Base-by-base conservation (phyloP, 495 filamentous ascomycete species). In the Xylaria nigripes region DNA sequence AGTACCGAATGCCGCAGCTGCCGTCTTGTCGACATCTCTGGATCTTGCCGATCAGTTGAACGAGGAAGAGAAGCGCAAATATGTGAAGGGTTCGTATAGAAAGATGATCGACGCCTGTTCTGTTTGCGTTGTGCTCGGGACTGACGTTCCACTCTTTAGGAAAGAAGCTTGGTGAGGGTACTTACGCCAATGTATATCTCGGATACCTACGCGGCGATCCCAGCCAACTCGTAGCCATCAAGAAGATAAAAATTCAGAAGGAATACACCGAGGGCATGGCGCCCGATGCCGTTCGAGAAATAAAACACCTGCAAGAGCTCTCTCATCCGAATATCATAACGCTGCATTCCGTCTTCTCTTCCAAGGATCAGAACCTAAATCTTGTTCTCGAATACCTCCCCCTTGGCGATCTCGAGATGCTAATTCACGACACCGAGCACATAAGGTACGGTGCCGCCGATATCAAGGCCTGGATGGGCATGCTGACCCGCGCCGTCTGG, bases 401-500 rank as follows among this genome's bases (percentile, higher is more conserved):
- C 1, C 75, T 82, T 1, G 93, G 93, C 45, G 91, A 97, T 71
- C 78, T 99, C 16, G 91, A 97, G 67, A 85, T 86, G 80, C 81
- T 99, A 38, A 96, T 96, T 65, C 86, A 85, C 61, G 89, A 96
- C 66, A 79, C 74, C 18, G 79, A 88, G 43, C 68, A 70, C 23
- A 84, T 96, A 40, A 77, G 81, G 34, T 77, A 77, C 61, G 73
- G 75, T 59, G 68, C 81, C 21, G 87, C 87, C 10, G 92, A 99
- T 67, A 86, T 99, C 63, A 99, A 99, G 65, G 86, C 91, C 22
- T 99, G 94, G 94, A 94, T 96, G 85, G 89, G 86, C 30, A 96
- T 96, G 94, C 81, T 96, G 12, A 76, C 78, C n/a, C 81, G 92
- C 47, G 94, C 89, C 10, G 84, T 96, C 18, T 95, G 87, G 86